Evolutionary conservation across 1,284 basidiomycete species (phyloP).

Genomic region (Trichosporon sp.): DNA sequence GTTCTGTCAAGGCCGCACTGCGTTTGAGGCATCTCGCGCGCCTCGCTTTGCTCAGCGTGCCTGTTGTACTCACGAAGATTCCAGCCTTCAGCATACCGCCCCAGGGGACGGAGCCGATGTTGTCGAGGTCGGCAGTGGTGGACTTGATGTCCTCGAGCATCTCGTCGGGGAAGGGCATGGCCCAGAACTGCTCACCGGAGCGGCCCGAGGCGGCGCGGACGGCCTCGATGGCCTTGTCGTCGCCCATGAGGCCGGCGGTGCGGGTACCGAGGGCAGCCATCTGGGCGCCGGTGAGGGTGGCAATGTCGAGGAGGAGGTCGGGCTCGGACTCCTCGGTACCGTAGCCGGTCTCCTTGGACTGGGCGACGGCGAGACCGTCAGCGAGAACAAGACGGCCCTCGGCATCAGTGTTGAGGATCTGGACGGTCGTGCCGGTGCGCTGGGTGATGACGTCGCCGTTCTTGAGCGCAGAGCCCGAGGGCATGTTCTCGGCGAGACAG

Average conservation of each 20-base stretch:
- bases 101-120: constrained; percentile 24
- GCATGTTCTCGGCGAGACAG: constrained; percentile 35
- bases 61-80: constrained; percentile 23
- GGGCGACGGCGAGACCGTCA: constrained; percentile 29
- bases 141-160: constrained; percentile 30
- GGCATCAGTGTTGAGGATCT: constrained; percentile 34
- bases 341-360: constrained; percentile 31
- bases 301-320: constrained; percentile 31
- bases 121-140: constrained; percentile 30
- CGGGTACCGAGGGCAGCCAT: constrained; percentile 31
- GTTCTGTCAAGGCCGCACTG: no score
- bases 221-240: constrained; percentile 29
- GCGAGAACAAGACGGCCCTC: constrained; percentile 35
- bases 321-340: constrained; percentile 32
- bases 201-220: constrained; percentile 21
- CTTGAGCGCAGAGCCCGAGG: constrained; percentile 28
- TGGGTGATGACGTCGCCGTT: constrained; percentile 32
- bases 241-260: constrained; percentile 33
- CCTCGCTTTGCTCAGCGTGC: background rate
- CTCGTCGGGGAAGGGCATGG: constrained; percentile 34
- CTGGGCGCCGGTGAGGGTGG: constrained; percentile 32
- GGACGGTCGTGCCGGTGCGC: constrained; percentile 30
- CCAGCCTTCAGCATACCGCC: constrained; percentile 34
- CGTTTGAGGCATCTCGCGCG: background rate
- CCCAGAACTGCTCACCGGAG: constrained; percentile 31